phyloP scores from a whole-genome alignment of 257 asterid genomes.

The Mentha longifolia region DNA sequence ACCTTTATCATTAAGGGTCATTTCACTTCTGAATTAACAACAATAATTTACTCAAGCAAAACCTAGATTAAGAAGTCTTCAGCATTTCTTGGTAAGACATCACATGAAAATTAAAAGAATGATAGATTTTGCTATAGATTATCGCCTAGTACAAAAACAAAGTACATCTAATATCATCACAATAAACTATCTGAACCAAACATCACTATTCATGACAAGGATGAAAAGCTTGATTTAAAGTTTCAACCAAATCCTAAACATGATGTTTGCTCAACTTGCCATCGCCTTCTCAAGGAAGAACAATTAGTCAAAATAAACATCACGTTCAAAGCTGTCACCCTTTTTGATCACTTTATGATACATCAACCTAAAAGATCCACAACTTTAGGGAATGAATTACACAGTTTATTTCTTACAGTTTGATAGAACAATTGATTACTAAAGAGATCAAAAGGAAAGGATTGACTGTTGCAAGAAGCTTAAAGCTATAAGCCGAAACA shows the following conservation, averaged over 20 bases:
- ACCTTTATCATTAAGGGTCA: not conserved
- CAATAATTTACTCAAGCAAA: not conserved
- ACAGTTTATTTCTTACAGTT: not conserved
- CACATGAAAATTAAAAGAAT: not conserved
- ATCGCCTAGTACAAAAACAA: not conserved
- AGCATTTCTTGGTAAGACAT: not conserved
- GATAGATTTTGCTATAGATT: not conserved
- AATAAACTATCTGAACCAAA: too few species aligned
- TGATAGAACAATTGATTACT: not conserved
- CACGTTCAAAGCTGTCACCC: not conserved
- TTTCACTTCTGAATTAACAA: not conserved
- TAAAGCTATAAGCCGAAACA: constrained; percentile 21
- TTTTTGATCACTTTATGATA: too few species aligned
- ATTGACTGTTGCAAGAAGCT: constrained; percentile 25
- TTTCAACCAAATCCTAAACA: not conserved
- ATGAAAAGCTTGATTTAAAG: not conserved
- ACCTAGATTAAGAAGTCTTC: not conserved
- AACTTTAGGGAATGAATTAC: not conserved
- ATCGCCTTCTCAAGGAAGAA: not conserved
- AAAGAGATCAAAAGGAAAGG: not conserved
- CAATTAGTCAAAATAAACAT: not conserved
- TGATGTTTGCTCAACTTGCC: not conserved
- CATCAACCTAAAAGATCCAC: not conserved
- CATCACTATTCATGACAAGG: too few species aligned
- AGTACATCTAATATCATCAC: not conserved